Evolutionary conservation across 2,329 filamentous ascomycete species (phyloP), one percentile per base, ranked within the genome.

Genomic region (Aureobasidium leucospermi): DNA sequence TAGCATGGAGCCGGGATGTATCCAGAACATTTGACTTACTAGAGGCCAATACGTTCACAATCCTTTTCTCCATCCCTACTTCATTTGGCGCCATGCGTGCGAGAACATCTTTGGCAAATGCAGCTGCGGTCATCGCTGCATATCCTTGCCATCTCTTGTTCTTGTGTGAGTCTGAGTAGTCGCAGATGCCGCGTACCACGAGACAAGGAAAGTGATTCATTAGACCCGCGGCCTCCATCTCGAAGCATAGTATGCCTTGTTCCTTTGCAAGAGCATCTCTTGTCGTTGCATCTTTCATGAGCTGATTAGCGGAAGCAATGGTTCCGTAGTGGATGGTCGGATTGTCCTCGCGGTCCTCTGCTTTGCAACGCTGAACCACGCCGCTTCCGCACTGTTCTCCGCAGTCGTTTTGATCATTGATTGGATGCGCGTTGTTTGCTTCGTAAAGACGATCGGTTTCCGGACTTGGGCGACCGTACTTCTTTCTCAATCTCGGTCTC

Each of bases 251-350:
- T 7, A 62, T 31, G 28, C 38, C 55, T 47, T 41, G 49, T 61
- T 53, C 60, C 63, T 47, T 60, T 5, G 51, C 42, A 4, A 60
- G 28, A 13, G n/a, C 32, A 34, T 63, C 59, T 31, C 61, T 48
- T 2, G 23, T 38, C 8, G 1, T 29, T 8, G 46, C 61, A 47
- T 63, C 58, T 31, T 59, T 63, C 11, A 63, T 49, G 5, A 63
- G 15, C 6, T 31, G 67, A 51, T 78, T 70, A 13, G 70, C 74
- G 0, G 74, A 76, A 4, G 68, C 76, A 2, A 78, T 68, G 0
- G 62, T 56, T 0, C 76, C 76, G 32, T 77, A 64, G 48, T 75
- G 71, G 0, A 78, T 60, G 0, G 10, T 60, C 34, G 70, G 69
- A 11, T 56, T 10, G 15, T 56, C 28, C n/a, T 49, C 29, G 1